Conservation (phyloP, 1,284 basidiomycete genomes). For the Malassezia brasiliensis region DNA sequence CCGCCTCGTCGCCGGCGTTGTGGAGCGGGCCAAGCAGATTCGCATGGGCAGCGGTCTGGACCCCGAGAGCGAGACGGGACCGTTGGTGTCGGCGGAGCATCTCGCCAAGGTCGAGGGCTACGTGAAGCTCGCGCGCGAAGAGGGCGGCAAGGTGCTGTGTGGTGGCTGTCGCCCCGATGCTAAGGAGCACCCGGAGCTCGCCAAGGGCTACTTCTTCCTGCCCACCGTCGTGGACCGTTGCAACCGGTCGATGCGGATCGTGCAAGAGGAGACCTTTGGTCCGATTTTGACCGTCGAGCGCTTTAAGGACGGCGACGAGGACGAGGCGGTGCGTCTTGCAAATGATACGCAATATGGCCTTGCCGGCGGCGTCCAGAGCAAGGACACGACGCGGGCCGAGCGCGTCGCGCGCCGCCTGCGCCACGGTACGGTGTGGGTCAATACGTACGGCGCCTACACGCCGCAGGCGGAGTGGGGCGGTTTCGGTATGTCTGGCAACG, state of each 20-base stretch:
- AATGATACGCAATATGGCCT: conserved; percentile 48
- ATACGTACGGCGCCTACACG: conserved; percentile 43
- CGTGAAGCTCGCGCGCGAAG: conserved; percentile 29
- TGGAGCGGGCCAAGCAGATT: conserved; percentile 40
- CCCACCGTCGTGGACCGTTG: conserved; percentile 45
- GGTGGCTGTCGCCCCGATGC: conserved; percentile 40
- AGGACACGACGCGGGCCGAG: conserved; percentile 28
- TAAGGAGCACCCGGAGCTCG: conserved; percentile 27
- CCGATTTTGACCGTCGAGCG: conserved; percentile 47
- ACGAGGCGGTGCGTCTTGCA: conserved; percentile 33
- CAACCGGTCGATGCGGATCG: conserved; percentile 45
- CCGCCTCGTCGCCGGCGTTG: conserved; percentile 38
- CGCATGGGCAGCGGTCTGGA: conserved; percentile 43
- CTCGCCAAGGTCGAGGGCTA: conserved; percentile 38
- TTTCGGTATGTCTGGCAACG: conserved; percentile 44
- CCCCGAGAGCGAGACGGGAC: conserved; percentile 36
- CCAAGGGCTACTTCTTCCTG: conserved; percentile 45
- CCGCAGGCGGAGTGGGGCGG: conserved; percentile 47
- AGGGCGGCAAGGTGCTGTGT: conserved; percentile 38
- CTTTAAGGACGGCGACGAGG: conserved; percentile 43
- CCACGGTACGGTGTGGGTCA: conserved; percentile 46
- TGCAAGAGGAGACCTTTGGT: conserved; percentile 46
- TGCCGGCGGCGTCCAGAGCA: conserved; percentile 42
- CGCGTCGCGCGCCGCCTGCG: conserved; percentile 38
- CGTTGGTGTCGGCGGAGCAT: conserved; percentile 41